Evolutionary conservation across 768 basidiomycete species (phyloP).

Genomic region (Tylopilus vinaceipallidus): DNA sequence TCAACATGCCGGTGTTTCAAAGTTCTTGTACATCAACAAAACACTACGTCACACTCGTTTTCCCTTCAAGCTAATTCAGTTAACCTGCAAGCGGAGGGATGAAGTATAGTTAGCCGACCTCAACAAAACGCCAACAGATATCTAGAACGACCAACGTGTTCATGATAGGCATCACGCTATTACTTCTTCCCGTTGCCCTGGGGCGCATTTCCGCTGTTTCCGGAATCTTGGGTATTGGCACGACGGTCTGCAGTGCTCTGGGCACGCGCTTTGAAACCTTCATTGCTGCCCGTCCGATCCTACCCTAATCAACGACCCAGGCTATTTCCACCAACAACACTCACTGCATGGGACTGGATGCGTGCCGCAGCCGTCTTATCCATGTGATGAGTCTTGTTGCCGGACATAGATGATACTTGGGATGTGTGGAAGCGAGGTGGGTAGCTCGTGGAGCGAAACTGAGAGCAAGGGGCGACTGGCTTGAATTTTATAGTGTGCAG

Average conservation of each 20-base stretch:
- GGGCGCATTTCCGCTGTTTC: not conserved
- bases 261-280: slow-evolving; percentile 6
- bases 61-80: no score
- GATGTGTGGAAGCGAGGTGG: not conserved
- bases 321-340: not conserved
- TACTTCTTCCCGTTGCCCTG: not conserved
- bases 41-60: no score
- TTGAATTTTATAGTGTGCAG: slow-evolving; percentile 2
- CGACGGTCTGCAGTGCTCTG: slow-evolving; percentile 9
- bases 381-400: slow-evolving; percentile 2
- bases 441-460: not conserved
- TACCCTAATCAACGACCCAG: not conserved
- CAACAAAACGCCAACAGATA: no score
- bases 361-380: slow-evolving; percentile 1
- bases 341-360: slow-evolving; percentile 12
- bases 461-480: not conserved
- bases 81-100: no score
- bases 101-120: no score
- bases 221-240: not conserved
- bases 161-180: no score
- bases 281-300: slow-evolving; percentile 1
- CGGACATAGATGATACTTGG: slow-evolving; percentile 1
- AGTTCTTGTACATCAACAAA: no score
- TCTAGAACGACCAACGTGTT: no score
- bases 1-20: no score